phyloP scores from a whole-genome alignment of 2,329 filamentous ascomycete genomes.

The Arthrobotrys pseudoclavata region DNA sequence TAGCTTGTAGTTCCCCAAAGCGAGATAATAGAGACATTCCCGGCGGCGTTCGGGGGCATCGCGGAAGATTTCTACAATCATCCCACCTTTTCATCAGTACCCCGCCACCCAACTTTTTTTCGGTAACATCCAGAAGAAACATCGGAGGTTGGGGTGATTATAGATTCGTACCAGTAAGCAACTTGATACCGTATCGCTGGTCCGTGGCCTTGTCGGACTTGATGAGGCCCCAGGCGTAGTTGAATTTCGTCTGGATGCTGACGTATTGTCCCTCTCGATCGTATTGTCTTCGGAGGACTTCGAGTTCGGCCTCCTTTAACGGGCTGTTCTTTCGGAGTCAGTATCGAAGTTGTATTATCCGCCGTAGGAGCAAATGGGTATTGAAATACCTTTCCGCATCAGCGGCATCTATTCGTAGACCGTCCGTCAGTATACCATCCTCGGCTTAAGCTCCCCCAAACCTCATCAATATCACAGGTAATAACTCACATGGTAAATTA shows the following conservation, averaged over 20 bases:
- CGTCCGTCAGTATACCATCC: slow-evolving; percentile 41
- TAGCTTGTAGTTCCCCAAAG: slow-evolving; percentile 96
- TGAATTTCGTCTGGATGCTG: slow-evolving; percentile 98
- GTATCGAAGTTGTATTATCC: slow-evolving; percentile 38
- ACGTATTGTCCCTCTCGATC: slow-evolving; percentile 98
- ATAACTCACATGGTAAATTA: slow-evolving; percentile 69
- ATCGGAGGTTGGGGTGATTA: background rate
- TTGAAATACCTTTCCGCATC: slow-evolving; percentile 87
- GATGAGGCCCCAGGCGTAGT: slow-evolving; percentile 98
- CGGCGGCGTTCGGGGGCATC: slow-evolving; percentile 90
- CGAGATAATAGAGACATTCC: slow-evolving; percentile 98
- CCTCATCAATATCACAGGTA: background rate
- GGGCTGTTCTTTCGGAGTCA: slow-evolving; percentile 72
- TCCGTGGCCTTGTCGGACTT: slow-evolving; percentile 88
- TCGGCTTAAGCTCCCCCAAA: slow-evolving; percentile 8
- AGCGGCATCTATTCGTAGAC: slow-evolving; percentile 81
- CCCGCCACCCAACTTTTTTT: slow-evolving; percentile 16
- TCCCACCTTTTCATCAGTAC: slow-evolving; percentile 15
- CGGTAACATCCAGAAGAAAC: background rate
- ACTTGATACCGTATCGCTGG: slow-evolving; percentile 92
- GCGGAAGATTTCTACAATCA: slow-evolving; percentile 88
- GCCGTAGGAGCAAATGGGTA: background rate
- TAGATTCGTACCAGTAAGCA: slow-evolving; percentile 71
- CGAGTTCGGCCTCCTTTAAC: slow-evolving; percentile 89
- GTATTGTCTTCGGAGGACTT: slow-evolving; percentile 92